Evolutionary conservation across 345 rosid species (phyloP), one percentile per base, ranked within the genome.

Genomic region (Combretum micranthum): DNA sequence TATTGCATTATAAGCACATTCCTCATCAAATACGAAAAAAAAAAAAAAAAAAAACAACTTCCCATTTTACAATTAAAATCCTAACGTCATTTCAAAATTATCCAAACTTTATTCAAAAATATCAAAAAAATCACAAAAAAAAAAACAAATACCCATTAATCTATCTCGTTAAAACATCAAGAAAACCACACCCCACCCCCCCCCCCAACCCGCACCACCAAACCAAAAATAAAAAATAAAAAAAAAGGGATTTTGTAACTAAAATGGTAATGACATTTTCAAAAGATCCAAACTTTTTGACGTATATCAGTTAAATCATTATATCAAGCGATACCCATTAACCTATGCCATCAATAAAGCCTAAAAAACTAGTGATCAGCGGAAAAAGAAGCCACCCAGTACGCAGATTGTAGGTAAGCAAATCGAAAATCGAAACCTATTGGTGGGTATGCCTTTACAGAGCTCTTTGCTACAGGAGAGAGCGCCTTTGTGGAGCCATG

Each of bases 401-500:
- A 32, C 39, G 9, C 39, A 13, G 7, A 46, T 7, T 17, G 17
- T 46, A 46, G 10, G 39, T 7, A 42, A 46, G 42, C 16, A 56
- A 44, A 42, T 3, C 2, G 56, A 14, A 23, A 14, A 15, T 10
- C 32, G 1, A 64, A 13, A 83, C 93, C 84, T 83, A 68, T 80
- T 60, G 50, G 86, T 80, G 72, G 83, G 83, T 12, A 77, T 57
- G 37, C 83, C 86, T 53, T 83, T 85, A 68, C 93, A 83, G 63
- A 85, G 88, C 72, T 85, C 72, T 17, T 66, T 73, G 66, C 92
- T 75, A 70, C 92, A 85, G 57, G 86, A 78, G 61, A 85, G 57
- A 0, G 92, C 92, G 3, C 92, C 88, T 65, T 78, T 85, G 72
- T 85, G 92, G 54, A 93, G 90, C 99, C 97, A 93, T 25, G 97